Conservation (phyloP, 108 stramenopile genomes). For the Thalassiosira profunda region DNA sequence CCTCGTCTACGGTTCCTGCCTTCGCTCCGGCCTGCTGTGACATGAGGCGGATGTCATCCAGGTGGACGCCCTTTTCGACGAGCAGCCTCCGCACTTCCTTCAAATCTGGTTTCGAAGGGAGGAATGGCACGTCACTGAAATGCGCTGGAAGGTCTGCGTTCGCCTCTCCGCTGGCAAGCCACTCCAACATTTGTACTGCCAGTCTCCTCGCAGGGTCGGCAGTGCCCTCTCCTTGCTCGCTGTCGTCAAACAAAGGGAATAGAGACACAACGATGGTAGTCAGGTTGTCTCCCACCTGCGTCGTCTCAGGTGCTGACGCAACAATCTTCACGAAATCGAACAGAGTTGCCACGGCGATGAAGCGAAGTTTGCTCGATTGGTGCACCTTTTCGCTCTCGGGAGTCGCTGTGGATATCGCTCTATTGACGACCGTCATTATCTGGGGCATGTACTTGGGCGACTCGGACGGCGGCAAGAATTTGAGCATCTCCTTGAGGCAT, state of each 20-base stretch:
- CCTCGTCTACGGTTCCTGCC: constrained; percentile 6
- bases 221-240: constrained; percentile 1
- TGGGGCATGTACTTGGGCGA: constrained; percentile 79
- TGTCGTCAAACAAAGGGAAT: constrained; percentile 66
- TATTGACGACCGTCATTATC: constrained; percentile 72
- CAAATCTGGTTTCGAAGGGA: constrained; percentile 57
- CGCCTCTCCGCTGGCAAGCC: constrained; percentile 54
- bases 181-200: constrained; percentile 64
- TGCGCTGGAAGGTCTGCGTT: constrained; percentile 49
- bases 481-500: constrained; percentile 56
- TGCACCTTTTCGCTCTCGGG: neutral
- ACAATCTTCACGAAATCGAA: constrained; percentile 70
- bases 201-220: constrained; percentile 36
- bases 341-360: constrained; percentile 64
- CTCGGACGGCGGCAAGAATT: constrained; percentile 56
- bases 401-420: constrained; percentile 50
- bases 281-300: constrained; percentile 70
- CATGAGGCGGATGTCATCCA: constrained; percentile 67
- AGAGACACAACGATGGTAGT: constrained; percentile 77
- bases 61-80: constrained; percentile 60
- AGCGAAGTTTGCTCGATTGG: constrained; percentile 25
- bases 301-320: constrained; percentile 36
- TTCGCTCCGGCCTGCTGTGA: constrained; percentile 37
- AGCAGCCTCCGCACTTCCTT: constrained; percentile 54
- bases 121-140: constrained; percentile 81